Percentiles rank a stretch among this genome's conserved stretches.
These are phyloP conservation scores for Pisolithus tinctorius DNA, from an alignment of 768 basidiomycete genomes.

Conservation along the genomic window DNA sequence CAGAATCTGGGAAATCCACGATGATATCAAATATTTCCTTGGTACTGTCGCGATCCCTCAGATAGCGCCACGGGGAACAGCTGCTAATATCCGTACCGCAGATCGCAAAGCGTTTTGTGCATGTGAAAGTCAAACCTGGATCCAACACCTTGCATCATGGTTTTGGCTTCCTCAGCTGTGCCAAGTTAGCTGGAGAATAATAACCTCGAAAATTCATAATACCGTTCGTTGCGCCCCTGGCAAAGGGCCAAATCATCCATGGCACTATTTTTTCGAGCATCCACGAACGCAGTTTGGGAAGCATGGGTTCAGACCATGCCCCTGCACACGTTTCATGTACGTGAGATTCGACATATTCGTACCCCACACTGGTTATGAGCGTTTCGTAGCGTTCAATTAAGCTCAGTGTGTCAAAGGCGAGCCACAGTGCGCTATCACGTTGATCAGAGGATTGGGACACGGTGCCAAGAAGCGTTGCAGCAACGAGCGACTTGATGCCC, in stretches of 20 bases:
- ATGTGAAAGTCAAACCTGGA: conserved; percentile 89
- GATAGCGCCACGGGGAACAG: not conserved
- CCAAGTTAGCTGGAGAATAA: conserved; percentile 2
- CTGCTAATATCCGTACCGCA: conserved; percentile 52
- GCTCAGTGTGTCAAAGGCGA: conserved; percentile 61
- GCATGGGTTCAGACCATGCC: conserved; percentile 62
- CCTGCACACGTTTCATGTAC: conserved; percentile 60
- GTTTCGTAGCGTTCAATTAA: conserved; percentile 79
- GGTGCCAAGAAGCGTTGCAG: conserved; percentile 40
- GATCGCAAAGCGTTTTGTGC: conserved; percentile 83
- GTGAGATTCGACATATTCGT: conserved; percentile 75
- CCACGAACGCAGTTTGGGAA: conserved; percentile 62
- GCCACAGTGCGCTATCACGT: conserved; percentile 40
- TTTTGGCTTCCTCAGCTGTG: conserved; percentile 62
- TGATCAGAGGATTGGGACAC: conserved; percentile 20
- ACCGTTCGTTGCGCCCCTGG: conserved; percentile 55
- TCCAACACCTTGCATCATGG: conserved; percentile 70
- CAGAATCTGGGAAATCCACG: conserved; percentile 87
- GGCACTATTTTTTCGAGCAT: conserved; percentile 74
- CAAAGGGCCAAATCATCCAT: conserved; percentile 83
- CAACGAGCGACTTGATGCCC: conserved; percentile 63
- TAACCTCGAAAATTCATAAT: conserved; percentile 5
- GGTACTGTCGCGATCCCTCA: conserved; percentile 34
- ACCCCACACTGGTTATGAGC: conserved; percentile 77
- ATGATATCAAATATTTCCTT: conserved; percentile 95